Percentiles rank a stretch among this genome's conserved stretches.
phyloP scores from a whole-genome alignment of 108 stramenopile species.

The Discostella stelligeroides region DNA sequence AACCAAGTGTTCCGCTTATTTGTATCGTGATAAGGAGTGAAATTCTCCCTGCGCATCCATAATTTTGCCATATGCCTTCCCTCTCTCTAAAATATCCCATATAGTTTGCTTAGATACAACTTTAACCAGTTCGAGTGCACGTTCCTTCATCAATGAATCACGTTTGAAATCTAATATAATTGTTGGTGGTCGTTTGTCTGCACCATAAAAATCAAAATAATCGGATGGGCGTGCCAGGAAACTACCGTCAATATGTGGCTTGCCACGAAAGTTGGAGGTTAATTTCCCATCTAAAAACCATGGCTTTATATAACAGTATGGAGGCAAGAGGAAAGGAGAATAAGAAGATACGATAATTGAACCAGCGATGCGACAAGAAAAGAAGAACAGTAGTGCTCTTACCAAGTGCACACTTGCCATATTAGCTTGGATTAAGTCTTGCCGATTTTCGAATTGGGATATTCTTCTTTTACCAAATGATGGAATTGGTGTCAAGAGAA shows the following conservation, averaged over 20 bases:
- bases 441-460: conserved; percentile 58
- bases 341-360: neutral
- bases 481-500: conserved; percentile 73
- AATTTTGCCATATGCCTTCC: conserved; percentile 59
- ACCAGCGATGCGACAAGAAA: neutral
- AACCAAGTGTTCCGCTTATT: too few relatives aligned
- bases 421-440: conserved; percentile 82
- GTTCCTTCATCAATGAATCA: conserved; percentile 62
- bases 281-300: conserved; percentile 87
- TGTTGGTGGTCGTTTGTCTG: conserved; percentile 16
- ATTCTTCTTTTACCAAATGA: conserved; percentile 67
- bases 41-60: conserved; percentile 70
- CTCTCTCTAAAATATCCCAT: conserved; percentile 69
- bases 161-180: conserved; percentile 71
- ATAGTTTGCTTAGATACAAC: conserved; percentile 69
- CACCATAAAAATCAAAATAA: conserved; percentile 34
- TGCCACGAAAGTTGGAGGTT: conserved; percentile 57
- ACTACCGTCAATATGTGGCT: conserved; percentile 76
- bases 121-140: conserved; percentile 61
- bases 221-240: conserved; percentile 63
- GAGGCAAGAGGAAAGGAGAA: too few relatives aligned
- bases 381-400: conserved; percentile 17
- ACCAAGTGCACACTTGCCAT: conserved; percentile 92
- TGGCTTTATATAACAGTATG: conserved; percentile 44
- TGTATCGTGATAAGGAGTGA: conserved; percentile 18